Evolutionary conservation across 176 grass and related monocot species (phyloP).

Genomic region (Musa schizocarpa): DNA sequence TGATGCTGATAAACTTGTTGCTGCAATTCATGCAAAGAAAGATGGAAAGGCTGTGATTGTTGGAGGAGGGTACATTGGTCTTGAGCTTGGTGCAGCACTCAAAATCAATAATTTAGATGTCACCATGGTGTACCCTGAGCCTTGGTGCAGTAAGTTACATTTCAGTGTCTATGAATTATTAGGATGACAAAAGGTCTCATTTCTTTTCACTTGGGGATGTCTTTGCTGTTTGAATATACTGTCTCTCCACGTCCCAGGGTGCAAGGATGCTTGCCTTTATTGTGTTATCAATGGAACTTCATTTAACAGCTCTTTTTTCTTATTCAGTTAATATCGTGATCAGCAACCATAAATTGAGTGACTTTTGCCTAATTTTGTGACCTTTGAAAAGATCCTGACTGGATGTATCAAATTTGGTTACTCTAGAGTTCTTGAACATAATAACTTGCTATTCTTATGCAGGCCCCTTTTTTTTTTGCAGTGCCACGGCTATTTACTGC

Average conservation of each 20-base stretch:
- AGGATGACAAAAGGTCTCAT: background rate
- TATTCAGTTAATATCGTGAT: background rate
- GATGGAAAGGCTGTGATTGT: constrained; percentile 86
- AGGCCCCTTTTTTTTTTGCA: constrained; percentile 31
- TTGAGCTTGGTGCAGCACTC: constrained; percentile 70
- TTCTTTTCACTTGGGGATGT: background rate
- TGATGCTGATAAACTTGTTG: constrained; percentile 74
- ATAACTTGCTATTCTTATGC: background rate
- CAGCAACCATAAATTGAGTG: background rate
- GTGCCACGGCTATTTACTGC: constrained; percentile 91
- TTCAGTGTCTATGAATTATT: constrained; percentile 7
- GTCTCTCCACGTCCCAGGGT: no score
- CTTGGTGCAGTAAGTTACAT: constrained; percentile 92
- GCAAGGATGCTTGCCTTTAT: no score
- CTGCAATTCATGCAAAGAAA: constrained; percentile 89
- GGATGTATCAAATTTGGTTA: background rate
- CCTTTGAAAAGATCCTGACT: background rate
- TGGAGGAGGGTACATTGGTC: constrained; percentile 94
- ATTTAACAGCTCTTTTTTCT: background rate
- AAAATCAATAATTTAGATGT: constrained; percentile 85
- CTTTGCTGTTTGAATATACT: background rate
- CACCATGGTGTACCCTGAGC: constrained; percentile 95
- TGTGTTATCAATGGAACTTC: background rate
- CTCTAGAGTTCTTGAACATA: background rate
- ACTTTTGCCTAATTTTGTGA: no score